These are phyloP conservation scores for Balansia obtecta DNA, from an alignment of 2,329 filamentous ascomycete species.

Conservation along the genomic window DNA sequence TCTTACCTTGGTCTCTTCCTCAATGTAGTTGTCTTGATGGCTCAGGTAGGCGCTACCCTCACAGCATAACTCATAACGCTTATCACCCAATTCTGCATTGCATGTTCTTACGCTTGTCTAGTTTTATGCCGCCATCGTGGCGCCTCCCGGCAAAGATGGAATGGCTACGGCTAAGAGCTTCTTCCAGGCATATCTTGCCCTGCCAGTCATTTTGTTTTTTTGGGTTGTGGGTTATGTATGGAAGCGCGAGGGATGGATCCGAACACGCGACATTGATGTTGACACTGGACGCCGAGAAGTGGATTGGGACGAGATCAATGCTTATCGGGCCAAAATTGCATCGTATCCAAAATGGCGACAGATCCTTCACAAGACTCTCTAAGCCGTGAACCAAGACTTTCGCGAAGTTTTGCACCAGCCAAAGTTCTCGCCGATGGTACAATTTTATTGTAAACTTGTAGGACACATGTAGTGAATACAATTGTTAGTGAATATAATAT, in stretches of 20 bases:
- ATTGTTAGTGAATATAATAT: no score
- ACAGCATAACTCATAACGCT: no score
- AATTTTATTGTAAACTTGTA: neutral
- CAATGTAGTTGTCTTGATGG: slow-evolving; percentile 40
- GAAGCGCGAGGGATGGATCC: slow-evolving; percentile 52
- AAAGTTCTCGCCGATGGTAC: no score
- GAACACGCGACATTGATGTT: slow-evolving; percentile 49
- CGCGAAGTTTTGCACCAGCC: neutral
- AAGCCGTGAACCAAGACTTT: slow-evolving; percentile 7
- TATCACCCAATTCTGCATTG: neutral
- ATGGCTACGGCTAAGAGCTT: slow-evolving; percentile 34
- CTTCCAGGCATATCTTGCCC: slow-evolving; percentile 42
- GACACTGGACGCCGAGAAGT: slow-evolving; percentile 54
- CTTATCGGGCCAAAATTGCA: slow-evolving; percentile 36
- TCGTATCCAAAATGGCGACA: slow-evolving; percentile 39
- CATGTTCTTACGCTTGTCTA: slow-evolving; percentile 8
- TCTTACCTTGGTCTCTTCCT: slow-evolving; percentile 50
- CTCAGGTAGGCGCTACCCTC: slow-evolving; percentile 28
- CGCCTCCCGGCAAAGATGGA: slow-evolving; percentile 18
- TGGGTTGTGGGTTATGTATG: slow-evolving; percentile 48
- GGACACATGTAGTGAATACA: no score
- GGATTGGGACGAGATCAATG: slow-evolving; percentile 52
- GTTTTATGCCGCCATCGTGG: slow-evolving; percentile 38
- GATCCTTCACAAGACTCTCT: slow-evolving; percentile 25
- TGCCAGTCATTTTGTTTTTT: slow-evolving; percentile 42